These are phyloP conservation scores for Aphanomyces invadans DNA, from an alignment of 352 stramenopile species.

Conservation along the genomic window DNA sequence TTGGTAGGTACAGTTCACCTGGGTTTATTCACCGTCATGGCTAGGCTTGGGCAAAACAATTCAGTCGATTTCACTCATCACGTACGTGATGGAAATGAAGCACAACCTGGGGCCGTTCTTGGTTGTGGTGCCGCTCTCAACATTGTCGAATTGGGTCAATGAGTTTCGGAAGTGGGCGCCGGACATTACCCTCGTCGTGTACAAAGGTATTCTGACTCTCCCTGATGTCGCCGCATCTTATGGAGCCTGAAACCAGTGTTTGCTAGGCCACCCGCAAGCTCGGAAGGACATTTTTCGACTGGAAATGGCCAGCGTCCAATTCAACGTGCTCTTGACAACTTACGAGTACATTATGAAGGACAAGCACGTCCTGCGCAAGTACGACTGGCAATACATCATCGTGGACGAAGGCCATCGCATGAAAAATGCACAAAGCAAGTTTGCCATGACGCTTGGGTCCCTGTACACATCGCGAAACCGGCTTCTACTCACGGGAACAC, in stretches of 20 bases:
- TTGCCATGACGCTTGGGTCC: conserved; percentile 75
- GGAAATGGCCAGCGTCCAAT: conserved; percentile 81
- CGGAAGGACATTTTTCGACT: conserved; percentile 74
- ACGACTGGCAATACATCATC: conserved; percentile 91
- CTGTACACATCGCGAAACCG: conserved; percentile 78
- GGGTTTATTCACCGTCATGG: not conserved
- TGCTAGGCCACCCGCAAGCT: conserved; percentile 43
- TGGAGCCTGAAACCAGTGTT: no score
- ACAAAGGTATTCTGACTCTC: conserved; percentile 55
- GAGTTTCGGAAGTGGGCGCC: conserved; percentile 93
- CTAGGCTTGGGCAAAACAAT: conserved; percentile 71
- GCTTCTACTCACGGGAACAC: conserved; percentile 97
- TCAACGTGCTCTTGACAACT: conserved; percentile 91
- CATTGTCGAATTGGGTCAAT: conserved; percentile 90
- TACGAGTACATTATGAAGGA: conserved; percentile 94
- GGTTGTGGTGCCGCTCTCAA: conserved; percentile 95
- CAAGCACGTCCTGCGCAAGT: conserved; percentile 80
- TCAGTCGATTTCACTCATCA: conserved; percentile 78
- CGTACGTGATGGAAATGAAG: conserved; percentile 76
- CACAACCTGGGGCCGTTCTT: conserved; percentile 93
- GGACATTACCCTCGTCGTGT: conserved; percentile 96
- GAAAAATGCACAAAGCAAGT: conserved; percentile 88
- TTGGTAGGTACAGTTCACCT: not conserved
- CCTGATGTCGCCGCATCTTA: no score
- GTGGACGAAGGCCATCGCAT: conserved; percentile 93